A percentile compares a stretch with the other conserved stretches of the same genome.
Conservation (phyloP, 2,329 filamentous ascomycete species). For the Arachnomyces sp. region DNA sequence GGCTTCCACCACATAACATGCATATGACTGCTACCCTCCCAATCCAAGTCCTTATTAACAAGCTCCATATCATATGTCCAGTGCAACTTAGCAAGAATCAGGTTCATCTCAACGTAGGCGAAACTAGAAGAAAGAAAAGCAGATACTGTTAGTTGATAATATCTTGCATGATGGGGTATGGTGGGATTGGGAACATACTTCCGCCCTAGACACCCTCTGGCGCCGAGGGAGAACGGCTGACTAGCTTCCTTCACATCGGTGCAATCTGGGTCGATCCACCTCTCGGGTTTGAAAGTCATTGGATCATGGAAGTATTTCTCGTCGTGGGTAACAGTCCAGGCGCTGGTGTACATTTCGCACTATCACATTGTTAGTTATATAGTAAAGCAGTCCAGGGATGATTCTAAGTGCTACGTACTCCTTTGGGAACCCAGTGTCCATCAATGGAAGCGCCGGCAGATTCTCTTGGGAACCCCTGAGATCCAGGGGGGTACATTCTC, state of each 20-base stretch:
- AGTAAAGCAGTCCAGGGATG: no score
- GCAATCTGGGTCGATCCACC: conserved; percentile 11
- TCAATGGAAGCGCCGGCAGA: conserved; percentile 10
- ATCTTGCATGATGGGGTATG: no score
- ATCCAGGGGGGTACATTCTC: conserved; percentile 38
- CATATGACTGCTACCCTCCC: no score
- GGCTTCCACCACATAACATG: no score
- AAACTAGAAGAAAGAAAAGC: conserved; percentile 10
- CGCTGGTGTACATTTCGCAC: no score
- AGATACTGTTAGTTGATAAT: conserved; percentile 13
- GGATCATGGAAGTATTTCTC: conserved; percentile 14
- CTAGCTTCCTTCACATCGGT: conserved; percentile 10
- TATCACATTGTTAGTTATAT: no score
- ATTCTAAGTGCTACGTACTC: no score
- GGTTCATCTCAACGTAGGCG: conserved; percentile 27
- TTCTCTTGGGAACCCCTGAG: conserved; percentile 3
- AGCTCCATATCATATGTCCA: conserved; percentile 20
- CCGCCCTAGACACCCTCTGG: conserved; percentile 13
- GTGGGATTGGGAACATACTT: conserved; percentile 11
- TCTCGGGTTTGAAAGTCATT: conserved; percentile 16
- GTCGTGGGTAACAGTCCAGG: conserved; percentile 16
- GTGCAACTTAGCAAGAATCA: conserved; percentile 18
- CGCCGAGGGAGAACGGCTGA: conserved; percentile 15
- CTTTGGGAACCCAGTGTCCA: conserved; percentile 12
- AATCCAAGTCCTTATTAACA: no score